phyloP scores from a whole-genome alignment of 345 rosid genomes.

The Aquilaria yunnanensis region DNA sequence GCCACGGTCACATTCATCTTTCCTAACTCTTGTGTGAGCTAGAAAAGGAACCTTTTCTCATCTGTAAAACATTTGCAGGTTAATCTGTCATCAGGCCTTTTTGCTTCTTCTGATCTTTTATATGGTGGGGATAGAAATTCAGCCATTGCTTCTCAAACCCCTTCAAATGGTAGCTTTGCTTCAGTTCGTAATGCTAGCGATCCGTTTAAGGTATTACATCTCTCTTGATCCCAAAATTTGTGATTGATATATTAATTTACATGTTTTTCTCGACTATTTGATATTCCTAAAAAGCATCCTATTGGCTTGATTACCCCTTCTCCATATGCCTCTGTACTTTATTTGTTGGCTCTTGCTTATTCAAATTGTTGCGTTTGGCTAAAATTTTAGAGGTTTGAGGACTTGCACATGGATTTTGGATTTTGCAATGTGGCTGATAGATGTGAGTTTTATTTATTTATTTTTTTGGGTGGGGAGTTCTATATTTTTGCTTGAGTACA shows the following conservation, averaged over 20 bases:
- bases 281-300: background rate
- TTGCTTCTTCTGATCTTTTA: constrained; percentile 36
- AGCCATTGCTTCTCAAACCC: constrained; percentile 31
- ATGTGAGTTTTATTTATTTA: too few relatives aligned
- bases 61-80: constrained; percentile 41
- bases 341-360: too few relatives aligned
- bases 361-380: too few relatives aligned
- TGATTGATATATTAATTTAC: background rate
- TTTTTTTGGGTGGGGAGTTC: too few relatives aligned
- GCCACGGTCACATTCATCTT: background rate
- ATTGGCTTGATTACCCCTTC: background rate
- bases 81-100: constrained; percentile 48
- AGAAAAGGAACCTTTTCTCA: constrained; percentile 1
- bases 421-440: too few relatives aligned
- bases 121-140: constrained; percentile 39
- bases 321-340: too few relatives aligned
- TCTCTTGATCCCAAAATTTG: constrained; percentile 10
- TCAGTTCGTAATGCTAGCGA: constrained; percentile 20
- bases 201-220: constrained; percentile 46
- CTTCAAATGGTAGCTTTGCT: constrained; percentile 27
- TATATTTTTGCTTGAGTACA: too few relatives aligned
- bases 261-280: background rate
- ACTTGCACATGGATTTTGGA: too few relatives aligned
- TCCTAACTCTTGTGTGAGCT: background rate
- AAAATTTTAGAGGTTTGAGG: too few relatives aligned